Evolutionary conservation across 1,139 yeast genomes (phyloP), one percentile per base, ranked within the genome.

Genomic region (Suhomyces bolitotheri): DNA sequence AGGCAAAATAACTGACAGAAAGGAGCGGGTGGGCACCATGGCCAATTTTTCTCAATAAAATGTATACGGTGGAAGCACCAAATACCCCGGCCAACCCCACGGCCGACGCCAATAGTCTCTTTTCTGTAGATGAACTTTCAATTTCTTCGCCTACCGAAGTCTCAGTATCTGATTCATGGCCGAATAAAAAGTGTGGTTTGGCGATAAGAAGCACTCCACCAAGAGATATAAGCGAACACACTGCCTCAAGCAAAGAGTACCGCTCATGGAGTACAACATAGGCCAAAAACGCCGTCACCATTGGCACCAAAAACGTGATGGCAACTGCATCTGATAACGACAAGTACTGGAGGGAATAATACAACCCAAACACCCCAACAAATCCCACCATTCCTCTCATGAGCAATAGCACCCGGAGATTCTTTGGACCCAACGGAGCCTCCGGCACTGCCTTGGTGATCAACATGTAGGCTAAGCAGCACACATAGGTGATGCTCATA

Each of bases 151-250:
- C 57, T 6, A 50, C 50, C 7, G 45, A 45, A 7, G 59, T 49
- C 31, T 63, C 71, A 8, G 55, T 39, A 12, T 61, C 63, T 8
- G 64, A 56, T 22, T 47, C 54, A n/a, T 45, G 36, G 1, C 86
- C 85, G 52, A 85, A 79, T 22, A 87, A 47, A 45, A 83, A 83
- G n/a, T 76, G 62, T 0, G 97, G 97, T 51, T 88, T 78, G 1
- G 96, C 92, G 47, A 89, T 85, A 16, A 88, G 60, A 1, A 88
- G 46, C 2, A 89, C 96, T 1, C 97, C 97, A 2, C 68, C 53
- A 15, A 89, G 66, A 0, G 96, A 85, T 3, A 81, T 58, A 0
- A 81, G 11, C 1, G 90, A 84, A 25, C 95, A 89, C 1, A 71
- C 51, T 0, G 80, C 85, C 58, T 89, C 96, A 10, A 80, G 52